A percentile compares a stretch with the other conserved stretches of the same genome.
phyloP scores from a whole-genome alignment of 129 eudicot genomes.

The Centaurea solstitialis region DNA sequence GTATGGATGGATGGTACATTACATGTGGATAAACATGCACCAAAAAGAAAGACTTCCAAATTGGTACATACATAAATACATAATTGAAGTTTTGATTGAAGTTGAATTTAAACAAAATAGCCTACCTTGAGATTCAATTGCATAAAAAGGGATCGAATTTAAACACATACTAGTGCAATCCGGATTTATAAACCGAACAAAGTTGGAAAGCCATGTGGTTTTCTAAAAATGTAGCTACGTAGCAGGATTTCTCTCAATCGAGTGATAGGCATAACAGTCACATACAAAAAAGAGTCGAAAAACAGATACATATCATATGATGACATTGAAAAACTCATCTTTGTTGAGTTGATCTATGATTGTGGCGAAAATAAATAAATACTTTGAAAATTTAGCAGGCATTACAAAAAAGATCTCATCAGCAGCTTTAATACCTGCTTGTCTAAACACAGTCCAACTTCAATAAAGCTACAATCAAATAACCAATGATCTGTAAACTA shows the following conservation, averaged over 20 bases:
- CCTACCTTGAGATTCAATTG: constrained; percentile 10
- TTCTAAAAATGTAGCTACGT: neutral
- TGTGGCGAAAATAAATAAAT: neutral
- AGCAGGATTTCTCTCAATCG: neutral
- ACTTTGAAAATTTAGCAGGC: neutral
- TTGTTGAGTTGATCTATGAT: neutral
- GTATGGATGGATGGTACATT: neutral
- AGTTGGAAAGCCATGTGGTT: neutral
- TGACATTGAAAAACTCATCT: neutral
- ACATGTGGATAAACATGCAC: neutral
- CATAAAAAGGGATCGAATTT: neutral
- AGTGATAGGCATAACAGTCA: neutral
- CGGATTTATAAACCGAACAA: neutral
- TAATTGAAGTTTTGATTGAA: neutral
- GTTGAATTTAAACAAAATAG: neutral
- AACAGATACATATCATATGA: neutral
- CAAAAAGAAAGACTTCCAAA: neutral
- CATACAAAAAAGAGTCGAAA: neutral
- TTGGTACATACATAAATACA: neutral
- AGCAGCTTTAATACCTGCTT: constrained; percentile 8
- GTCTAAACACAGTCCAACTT: neutral
- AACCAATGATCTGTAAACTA: neutral
- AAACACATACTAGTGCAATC: neutral
- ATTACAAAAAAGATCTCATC: constrained; percentile 16
- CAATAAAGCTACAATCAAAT: neutral